Conservation (phyloP, 2,329 filamentous ascomycete genomes). For the Aureobasidium sp. region DNA sequence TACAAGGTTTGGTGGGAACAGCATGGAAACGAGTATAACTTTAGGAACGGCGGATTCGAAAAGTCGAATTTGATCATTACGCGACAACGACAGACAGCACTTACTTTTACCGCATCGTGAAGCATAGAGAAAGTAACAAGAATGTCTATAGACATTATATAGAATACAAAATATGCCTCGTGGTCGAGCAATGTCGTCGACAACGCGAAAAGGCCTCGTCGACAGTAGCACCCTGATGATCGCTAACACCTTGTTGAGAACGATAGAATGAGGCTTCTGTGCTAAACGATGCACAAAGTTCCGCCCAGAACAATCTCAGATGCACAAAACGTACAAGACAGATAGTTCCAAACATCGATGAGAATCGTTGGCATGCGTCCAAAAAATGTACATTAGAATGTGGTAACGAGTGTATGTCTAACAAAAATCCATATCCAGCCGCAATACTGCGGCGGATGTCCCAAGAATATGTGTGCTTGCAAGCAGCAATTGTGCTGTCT, state of each 20-base stretch:
- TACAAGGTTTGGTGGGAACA: not conserved
- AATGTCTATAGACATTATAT: not conserved
- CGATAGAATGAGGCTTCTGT: not conserved
- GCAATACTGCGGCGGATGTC: not conserved
- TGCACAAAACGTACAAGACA: not conserved
- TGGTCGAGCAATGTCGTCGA: not conserved
- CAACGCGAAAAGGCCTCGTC: not conserved
- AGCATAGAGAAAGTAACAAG: not conserved
- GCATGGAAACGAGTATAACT: not conserved
- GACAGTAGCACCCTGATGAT: not conserved
- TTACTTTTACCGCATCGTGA: fast-evolving
- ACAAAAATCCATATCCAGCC: not conserved
- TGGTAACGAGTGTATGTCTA: not conserved
- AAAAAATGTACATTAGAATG: not conserved
- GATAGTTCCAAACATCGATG: not conserved
- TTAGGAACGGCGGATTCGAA: not conserved
- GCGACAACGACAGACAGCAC: not conserved
- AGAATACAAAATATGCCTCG: not conserved
- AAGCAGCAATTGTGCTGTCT: not conserved
- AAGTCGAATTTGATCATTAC: not conserved
- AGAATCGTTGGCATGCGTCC: not conserved
- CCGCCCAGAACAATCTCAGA: not conserved
- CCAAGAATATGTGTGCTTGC: not conserved
- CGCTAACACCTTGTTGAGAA: not conserved
- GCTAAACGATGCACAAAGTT: not conserved